Percentiles rank a stretch among this genome's conserved stretches.
Conservation (phyloP, 768 basidiomycete genomes). For the Phlegmacium glaucopus region DNA sequence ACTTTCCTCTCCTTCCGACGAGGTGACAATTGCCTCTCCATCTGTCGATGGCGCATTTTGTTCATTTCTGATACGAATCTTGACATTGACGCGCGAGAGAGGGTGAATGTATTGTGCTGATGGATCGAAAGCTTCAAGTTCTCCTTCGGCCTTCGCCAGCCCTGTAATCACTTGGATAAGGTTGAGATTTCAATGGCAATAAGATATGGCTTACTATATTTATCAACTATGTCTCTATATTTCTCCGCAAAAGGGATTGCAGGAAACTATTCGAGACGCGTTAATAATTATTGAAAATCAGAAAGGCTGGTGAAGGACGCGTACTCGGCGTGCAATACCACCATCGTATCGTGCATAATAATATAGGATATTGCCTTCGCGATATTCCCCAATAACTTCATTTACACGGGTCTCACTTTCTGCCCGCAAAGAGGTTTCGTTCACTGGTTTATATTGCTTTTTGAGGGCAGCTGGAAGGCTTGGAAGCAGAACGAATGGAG, state of each 20-base stretch:
- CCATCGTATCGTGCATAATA: conserved; percentile 60
- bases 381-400: conserved; percentile 59
- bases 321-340: conserved; percentile 59
- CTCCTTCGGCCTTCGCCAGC: conserved; percentile 38
- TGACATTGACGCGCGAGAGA: conserved; percentile 47
- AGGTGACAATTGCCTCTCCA: conserved; percentile 15
- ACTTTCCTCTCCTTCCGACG: conserved; percentile 13
- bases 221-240: conserved; percentile 44
- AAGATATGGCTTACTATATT: conserved; percentile 48
- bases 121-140: conserved; percentile 57
- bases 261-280: conserved; percentile 35
- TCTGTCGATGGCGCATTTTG: conserved; percentile 10
- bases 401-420: conserved; percentile 31
- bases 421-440: conserved; percentile 29
- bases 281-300: neutral
- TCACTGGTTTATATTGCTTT: conserved; percentile 35
- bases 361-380: conserved; percentile 35
- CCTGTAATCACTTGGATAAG: conserved; percentile 32
- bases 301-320: conserved; percentile 12
- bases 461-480: conserved; percentile 34
- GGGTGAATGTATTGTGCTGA: conserved; percentile 55
- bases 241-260: conserved; percentile 33
- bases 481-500: conserved; percentile 37
- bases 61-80: conserved; percentile 26
- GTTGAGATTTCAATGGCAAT: neutral